Base-by-base conservation (phyloP, 192 early-diverging fungal genomes). In the Spinellus fusiger region DNA sequence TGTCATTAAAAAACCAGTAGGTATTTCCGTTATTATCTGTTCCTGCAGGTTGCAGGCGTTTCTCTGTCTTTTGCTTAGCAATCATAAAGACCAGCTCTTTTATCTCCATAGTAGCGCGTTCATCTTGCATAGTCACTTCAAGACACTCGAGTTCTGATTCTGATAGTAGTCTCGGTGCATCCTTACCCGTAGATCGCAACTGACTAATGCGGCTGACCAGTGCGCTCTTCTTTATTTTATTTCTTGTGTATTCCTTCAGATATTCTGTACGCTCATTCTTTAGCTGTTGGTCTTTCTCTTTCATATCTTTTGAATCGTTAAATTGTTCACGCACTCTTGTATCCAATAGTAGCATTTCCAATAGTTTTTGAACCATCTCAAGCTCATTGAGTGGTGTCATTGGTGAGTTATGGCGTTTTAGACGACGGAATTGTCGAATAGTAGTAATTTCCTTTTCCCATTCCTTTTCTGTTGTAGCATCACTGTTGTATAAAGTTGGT, bases 1-100 rank as follows among this genome's bases (percentile, higher is more conserved):
- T 16, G 35, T 67, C 65, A 47, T 33, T 49, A 32, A 67, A 61
- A 33, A 60, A 18, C 56, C 56, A 67, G 23, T 67, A 67, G 2
- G 52, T 9, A 31, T 67, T 67, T 27, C 52, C 52, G 31, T 37
- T 20, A 5, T 23, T 38, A 35, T 52, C 51, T 10, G 16, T 49
- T 0, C 38, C 53, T n/a, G 53, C 18, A 9, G 18, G 34, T 9
- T 54, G n/a, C 8, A 61, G 7, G 33, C 65, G 31, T 18, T 46
- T 53, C 10, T 61, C 56, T 0, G 33, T 0, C 9, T 35, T 49
- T n/a, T 22, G n/a, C 7, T 37, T 59, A 12, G 48, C 9, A n/a
- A 48, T 54, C n/a, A 60, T 47, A 49, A 61, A 49, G 2, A 38
- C 34, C 0, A 55, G 27, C 15, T 54, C 31, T 0, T 54, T 40